These are phyloP conservation scores for Articulospora tetracladia DNA, from an alignment of 495 filamentous ascomycete genomes.

Conservation along the genomic window DNA sequence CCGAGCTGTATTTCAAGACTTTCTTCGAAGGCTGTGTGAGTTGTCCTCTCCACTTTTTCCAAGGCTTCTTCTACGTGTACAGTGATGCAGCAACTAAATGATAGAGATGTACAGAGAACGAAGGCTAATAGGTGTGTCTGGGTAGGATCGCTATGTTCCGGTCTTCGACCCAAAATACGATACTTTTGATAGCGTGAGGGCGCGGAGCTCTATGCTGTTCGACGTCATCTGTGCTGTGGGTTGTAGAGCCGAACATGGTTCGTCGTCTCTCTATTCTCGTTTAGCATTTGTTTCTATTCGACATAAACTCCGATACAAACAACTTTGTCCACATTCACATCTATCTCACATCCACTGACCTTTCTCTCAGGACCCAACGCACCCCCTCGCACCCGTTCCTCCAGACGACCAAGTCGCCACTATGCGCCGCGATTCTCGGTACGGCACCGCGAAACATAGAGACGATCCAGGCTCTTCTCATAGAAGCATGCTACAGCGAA, in stretches of 20 bases:
- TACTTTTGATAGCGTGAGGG: conserved; percentile 37
- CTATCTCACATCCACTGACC: background rate
- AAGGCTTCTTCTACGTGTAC: too few relatives aligned
- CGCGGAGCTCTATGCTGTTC: conserved; percentile 39
- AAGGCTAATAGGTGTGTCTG: background rate
- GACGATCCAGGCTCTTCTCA: conserved; percentile 44
- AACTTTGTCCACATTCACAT: too few relatives aligned
- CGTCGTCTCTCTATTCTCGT: conserved; percentile 20
- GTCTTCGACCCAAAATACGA: conserved; percentile 40
- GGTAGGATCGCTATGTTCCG: conserved; percentile 41
- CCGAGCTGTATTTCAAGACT: conserved; percentile 21
- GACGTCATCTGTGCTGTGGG: conserved; percentile 48
- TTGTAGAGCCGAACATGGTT: conserved; percentile 34
- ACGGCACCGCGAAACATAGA: conserved; percentile 35
- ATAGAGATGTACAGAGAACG: too few relatives aligned
- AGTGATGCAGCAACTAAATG: too few relatives aligned
- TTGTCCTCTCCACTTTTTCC: conserved; percentile 22
- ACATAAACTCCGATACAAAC: background rate
- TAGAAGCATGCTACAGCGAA: conserved; percentile 44
- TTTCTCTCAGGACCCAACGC: conserved; percentile 28
- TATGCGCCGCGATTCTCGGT: conserved; percentile 42
- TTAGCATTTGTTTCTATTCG: background rate
- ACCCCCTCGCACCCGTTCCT: conserved; percentile 36
- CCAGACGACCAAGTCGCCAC: conserved; percentile 39
- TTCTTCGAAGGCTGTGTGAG: conserved; percentile 42